These are phyloP conservation scores for Phaffomyces opuntiae DNA, from an alignment of 805 yeast species.

Conservation along the genomic window DNA sequence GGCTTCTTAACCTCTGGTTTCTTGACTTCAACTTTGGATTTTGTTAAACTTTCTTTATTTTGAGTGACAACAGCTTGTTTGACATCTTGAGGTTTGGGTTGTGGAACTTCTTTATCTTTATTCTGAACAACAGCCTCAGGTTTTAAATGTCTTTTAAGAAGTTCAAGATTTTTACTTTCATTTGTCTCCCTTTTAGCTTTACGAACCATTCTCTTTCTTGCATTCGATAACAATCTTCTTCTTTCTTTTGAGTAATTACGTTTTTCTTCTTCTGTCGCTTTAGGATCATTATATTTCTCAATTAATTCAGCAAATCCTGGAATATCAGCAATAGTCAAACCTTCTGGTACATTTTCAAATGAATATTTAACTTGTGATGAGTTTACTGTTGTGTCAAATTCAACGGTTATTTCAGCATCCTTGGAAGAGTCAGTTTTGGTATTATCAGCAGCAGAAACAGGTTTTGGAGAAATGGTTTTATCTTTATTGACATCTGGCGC, in stretches of 20 bases:
- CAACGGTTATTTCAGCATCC: neutral
- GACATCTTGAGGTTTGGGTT: too few species aligned
- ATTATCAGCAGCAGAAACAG: neutral
- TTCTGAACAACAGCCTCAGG: too few species aligned
- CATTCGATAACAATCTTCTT: neutral
- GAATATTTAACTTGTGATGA: neutral
- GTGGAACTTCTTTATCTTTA: too few species aligned
- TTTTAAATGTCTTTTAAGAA: too few species aligned
- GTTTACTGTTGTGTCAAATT: neutral
- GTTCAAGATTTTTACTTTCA: neutral
- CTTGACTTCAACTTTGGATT: too few species aligned
- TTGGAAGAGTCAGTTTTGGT: neutral
- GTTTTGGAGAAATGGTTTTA: neutral
- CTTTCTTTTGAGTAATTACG: neutral
- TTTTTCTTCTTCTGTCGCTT: neutral
- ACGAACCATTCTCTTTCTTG: constrained; percentile 1
- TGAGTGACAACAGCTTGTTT: too few species aligned
- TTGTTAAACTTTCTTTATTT: too few species aligned
- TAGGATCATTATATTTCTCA: neutral
- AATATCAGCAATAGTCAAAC: neutral
- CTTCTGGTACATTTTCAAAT: neutral
- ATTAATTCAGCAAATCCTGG: neutral
- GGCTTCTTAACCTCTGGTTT: too few species aligned
- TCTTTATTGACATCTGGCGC: too few species aligned
- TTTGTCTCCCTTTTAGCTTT: neutral